phyloP scores from a whole-genome alignment of 2,329 filamentous ascomycete genomes.

The Lachnellula occidentalis region DNA sequence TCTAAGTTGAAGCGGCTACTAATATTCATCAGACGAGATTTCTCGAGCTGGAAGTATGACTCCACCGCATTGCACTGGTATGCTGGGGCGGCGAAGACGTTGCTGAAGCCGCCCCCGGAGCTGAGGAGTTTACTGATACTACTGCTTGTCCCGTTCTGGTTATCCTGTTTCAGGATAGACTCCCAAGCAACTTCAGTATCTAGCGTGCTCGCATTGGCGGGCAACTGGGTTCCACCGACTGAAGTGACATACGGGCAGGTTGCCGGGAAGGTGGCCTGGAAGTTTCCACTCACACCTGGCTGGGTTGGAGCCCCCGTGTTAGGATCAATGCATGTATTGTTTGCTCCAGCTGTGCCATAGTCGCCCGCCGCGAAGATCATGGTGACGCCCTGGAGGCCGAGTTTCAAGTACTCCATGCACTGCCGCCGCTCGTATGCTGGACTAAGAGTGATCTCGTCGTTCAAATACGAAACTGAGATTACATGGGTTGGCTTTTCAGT shows the following conservation, averaged over 20 bases:
- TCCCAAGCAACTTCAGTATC: too few species aligned
- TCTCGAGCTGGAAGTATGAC: too few species aligned
- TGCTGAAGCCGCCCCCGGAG: too few species aligned
- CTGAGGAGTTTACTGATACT: too few species aligned
- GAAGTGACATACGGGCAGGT: too few species aligned
- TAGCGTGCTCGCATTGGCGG: too few species aligned
- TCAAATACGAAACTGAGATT: conserved; percentile 49
- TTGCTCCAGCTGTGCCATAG: conserved; percentile 36
- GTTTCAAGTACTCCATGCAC: conserved; percentile 46
- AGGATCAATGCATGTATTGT: background rate
- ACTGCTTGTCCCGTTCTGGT: too few species aligned
- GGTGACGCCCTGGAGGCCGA: conserved; percentile 42
- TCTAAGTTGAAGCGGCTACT: too few species aligned
- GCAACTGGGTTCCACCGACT: too few species aligned
- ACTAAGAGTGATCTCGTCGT: conserved; percentile 46
- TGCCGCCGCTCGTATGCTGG: conserved; percentile 47
- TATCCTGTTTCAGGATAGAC: too few species aligned
- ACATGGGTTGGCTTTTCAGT: conserved; percentile 32
- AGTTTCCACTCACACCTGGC: conserved; percentile 12
- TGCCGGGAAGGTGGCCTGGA: background rate
- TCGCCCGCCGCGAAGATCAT: conserved; percentile 43
- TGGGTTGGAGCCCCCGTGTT: conserved; percentile 16
- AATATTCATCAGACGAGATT: conserved; percentile 2
- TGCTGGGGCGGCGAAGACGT: too few species aligned
- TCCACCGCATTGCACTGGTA: too few species aligned